Conservation (phyloP, 176 grass and related monocot genomes). For the Aegilops speltoides region DNA sequence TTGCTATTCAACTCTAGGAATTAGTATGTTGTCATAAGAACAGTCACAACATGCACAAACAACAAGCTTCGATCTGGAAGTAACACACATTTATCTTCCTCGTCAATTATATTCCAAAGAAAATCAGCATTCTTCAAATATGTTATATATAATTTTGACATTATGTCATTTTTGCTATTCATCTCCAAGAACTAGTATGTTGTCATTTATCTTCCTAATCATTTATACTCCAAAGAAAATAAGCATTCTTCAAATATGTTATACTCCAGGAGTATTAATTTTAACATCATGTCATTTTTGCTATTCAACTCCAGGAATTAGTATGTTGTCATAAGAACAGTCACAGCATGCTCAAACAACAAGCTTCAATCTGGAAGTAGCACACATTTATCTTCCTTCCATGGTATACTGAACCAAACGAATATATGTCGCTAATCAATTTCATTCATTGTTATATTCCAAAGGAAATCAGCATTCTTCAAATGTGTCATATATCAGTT, state of each 20-base stretch:
- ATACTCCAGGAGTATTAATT: not conserved
- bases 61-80: not conserved
- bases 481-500: not conserved
- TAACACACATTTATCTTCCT: not conserved
- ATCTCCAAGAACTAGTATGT: not conserved
- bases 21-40: not conserved
- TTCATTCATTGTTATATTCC: not conserved
- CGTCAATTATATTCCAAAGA: not conserved
- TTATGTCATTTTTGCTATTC: not conserved
- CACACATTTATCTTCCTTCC: not conserved
- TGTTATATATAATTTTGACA: not conserved
- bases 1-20: conserved; percentile 5
- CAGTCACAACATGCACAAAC: not conserved
- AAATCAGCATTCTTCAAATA: not conserved
- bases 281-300: not conserved
- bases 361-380: not conserved
- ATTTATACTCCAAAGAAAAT: not conserved
- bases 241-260: not conserved
- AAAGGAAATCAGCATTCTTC: not conserved
- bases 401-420: not conserved
- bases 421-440: not conserved
- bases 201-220: not conserved
- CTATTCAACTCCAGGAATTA: not conserved
- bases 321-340: conserved; percentile 1
- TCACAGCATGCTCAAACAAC: not conserved